Evolutionary conservation across 208 protist species (phyloP).

Genomic region (Porcisia deanei): DNA sequence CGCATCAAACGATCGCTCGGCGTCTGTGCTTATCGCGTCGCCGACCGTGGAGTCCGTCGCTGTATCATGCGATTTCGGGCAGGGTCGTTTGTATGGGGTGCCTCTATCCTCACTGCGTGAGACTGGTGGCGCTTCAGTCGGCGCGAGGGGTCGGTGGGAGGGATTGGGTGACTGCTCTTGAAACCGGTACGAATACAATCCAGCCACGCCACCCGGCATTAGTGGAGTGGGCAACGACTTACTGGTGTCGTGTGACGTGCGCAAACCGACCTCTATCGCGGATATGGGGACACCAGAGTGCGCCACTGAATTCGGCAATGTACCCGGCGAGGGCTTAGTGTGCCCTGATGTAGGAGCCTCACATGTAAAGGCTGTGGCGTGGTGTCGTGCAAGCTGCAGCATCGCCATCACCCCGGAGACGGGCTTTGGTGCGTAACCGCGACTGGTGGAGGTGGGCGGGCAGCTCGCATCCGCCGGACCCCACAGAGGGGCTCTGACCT

Average conservation of each 20-base stretch:
- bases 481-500: too few relatives aligned
- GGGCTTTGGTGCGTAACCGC: background rate
- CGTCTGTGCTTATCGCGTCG: background rate
- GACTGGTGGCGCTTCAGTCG: background rate
- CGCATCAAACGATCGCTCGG: constrained; percentile 41
- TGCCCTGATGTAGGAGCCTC: background rate
- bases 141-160: background rate
- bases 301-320: background rate
- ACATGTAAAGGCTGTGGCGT: constrained; percentile 1
- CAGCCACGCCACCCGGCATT: background rate
- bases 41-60: background rate
- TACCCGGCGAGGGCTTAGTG: too few relatives aligned
- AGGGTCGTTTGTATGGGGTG: background rate
- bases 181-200: constrained; percentile 14
- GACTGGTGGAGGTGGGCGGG: background rate
- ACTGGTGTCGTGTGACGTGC: background rate
- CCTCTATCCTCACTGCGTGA: too few relatives aligned
- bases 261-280: too few relatives aligned
- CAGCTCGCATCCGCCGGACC: background rate
- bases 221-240: background rate
- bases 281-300: background rate
- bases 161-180: constrained; percentile 12
- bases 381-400: constrained; percentile 28
- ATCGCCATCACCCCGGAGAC: constrained; percentile 6
- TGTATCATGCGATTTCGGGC: too few relatives aligned